Evolutionary conservation across 2,329 filamentous ascomycete genomes (phyloP).

Genomic region (Penicillium fuscoglaucum): DNA sequence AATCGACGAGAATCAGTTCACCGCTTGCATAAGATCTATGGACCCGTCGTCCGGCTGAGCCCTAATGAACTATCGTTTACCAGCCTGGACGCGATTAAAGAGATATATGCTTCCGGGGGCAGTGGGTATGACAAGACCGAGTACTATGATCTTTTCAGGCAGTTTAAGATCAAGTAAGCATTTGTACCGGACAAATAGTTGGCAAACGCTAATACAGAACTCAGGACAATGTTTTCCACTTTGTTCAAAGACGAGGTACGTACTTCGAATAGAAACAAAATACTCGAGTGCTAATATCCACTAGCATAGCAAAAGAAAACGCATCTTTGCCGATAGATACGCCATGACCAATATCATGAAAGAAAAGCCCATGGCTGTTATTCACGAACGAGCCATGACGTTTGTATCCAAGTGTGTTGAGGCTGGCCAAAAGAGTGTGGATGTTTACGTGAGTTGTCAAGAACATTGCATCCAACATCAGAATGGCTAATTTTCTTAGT

Average conservation of each 20-base stretch:
- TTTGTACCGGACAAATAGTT: neutral
- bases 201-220: neutral
- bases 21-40: slow-evolving; percentile 30
- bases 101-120: slow-evolving; percentile 36
- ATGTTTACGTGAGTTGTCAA: slow-evolving; percentile 58
- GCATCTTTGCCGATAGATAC: slow-evolving; percentile 66
- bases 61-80: slow-evolving; percentile 36
- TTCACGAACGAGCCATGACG: slow-evolving; percentile 56
- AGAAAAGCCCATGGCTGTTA: slow-evolving; percentile 55
- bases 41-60: slow-evolving; percentile 30
- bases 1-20: slow-evolving; percentile 33
- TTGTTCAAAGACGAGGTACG: slow-evolving; percentile 27
- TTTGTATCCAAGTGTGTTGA: slow-evolving; percentile 57
- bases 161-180: slow-evolving; percentile 32
- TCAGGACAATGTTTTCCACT: slow-evolving; percentile 43
- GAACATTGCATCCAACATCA: neutral
- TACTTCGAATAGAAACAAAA: neutral
- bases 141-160: slow-evolving; percentile 37
- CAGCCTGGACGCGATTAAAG: slow-evolving; percentile 31
- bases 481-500: slow-evolving; percentile 15
- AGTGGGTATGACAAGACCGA: slow-evolving; percentile 42
- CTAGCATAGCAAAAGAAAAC: slow-evolving; percentile 64
- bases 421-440: slow-evolving; percentile 49
- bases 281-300: slow-evolving; percentile 2
- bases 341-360: slow-evolving; percentile 67